Evolutionary conservation across 2,329 filamentous ascomycete species (phyloP), one percentile per base, ranked within the genome.

Genomic region (Coleophoma crateriformis): DNA sequence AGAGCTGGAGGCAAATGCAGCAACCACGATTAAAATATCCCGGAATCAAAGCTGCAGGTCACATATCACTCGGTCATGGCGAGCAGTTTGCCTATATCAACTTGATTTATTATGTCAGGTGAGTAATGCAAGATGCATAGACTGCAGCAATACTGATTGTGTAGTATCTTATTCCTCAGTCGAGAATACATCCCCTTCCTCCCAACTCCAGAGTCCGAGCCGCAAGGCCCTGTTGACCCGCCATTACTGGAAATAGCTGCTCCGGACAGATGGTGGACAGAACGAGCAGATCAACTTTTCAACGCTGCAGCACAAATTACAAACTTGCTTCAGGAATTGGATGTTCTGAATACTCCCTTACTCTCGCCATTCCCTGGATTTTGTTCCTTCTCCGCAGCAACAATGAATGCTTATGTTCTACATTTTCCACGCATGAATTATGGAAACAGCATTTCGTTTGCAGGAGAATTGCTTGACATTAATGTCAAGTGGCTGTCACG

Each of bases 151-250:
- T 13, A 13, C 20, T 39, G 50, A 34, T 46, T 37, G 14, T 12
- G 19, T 19, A 73, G 71, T 37, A 58, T 65, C 0, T 54, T 74
- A 3, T 70, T 74, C 62, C 63, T 74, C 3, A 65, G 69, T n/a
- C 58, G 71, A 3, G 71, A 74, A 45, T 74, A 73, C 33, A 67
- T 73, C 0, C 71, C 71, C 0, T 74, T 74, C 41, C 48, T 74
- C 0, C 71, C 72, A 0, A 67, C 64, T 0, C 53, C 61, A 1
- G 60, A 66, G 11, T 57, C 63, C 1, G 59, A 59, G 2, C 72
- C 71, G 0, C 48, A 59, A 0, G 71, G 71, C 0, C 71, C 71
- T 0, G 57, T 71, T 0, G 71, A 73, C 14, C 69, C 66, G 1
- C 71, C 71, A 0, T 61, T 65, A 0, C 62, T 73, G 0, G 64